Base-by-base conservation (phyloP, 176 grass and related monocot species). In the Lolium multiflorum region DNA sequence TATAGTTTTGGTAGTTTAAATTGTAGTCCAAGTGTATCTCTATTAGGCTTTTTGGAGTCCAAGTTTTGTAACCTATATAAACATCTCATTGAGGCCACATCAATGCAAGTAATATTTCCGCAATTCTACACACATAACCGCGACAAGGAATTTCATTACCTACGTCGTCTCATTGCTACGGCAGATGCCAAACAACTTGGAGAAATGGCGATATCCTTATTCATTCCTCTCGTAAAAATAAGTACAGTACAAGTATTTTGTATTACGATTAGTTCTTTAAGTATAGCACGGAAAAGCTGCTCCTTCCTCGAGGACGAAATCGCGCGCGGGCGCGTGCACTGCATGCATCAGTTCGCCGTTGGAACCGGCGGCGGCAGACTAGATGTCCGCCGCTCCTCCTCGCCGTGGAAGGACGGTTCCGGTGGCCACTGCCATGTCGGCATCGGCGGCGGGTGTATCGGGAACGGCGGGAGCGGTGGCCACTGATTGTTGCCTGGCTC, bases 331-430 rank as follows among this genome's bases (percentile, higher is more conserved):
- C 2, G 54, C 9, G 3, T 20, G n/a, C 43, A 55, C 39, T 28
- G 16, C 25, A 44, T 43, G 76, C 65, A 51, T 88, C 55, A 81
- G 47, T 75, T 74, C 39, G 31, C 70, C 69, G 16, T 39, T 73
- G 78, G 60, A 66, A 65, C 43, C 43, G 41, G 78, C 9, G 79
- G 60, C 3, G 79, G 43, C 16, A 66, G 61, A 47, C 15, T 66
- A 48, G 60, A 81, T 12, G 24, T 16, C 16, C 46, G 60, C n/a
- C n/a, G 11, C 50, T 84, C 82, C 46, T 76, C 71, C 38, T 48
- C 14, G n/a, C 46, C 25, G 74, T 90, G 66, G 74, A 86, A 55
- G 15, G 79, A 81, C 0, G 67, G 15, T 15, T 58, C 43, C 0
- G 83, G 85, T 6, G 74, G 84, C 63, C 85, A 81, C 16, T 58